Evolutionary conservation across 1,284 basidiomycete species (phyloP).

Genomic region (Sanguinoderma infundibulare): DNA sequence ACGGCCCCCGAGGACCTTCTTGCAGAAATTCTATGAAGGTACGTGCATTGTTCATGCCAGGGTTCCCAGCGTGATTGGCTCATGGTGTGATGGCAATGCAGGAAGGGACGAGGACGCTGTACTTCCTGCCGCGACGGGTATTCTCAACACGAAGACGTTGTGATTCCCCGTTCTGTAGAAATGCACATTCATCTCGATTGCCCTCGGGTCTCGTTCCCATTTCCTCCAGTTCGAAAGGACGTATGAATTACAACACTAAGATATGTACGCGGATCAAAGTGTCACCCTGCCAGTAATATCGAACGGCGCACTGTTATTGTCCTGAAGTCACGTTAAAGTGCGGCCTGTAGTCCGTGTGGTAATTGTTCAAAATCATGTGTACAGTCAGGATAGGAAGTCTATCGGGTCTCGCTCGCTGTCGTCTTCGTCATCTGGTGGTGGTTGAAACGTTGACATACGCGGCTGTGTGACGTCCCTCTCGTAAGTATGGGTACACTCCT

Average conservation of each 20-base stretch:
- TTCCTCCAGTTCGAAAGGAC: background rate
- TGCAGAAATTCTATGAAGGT: constrained; percentile 89
- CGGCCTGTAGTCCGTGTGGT: background rate
- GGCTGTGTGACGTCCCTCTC: constrained; percentile 17
- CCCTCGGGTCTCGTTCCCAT: background rate
- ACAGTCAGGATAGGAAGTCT: constrained; percentile 24
- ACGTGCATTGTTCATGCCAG: constrained; percentile 32
- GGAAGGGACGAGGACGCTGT: constrained; percentile 61
- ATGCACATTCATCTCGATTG: background rate
- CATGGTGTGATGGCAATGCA: constrained; percentile 26
- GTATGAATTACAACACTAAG: background rate
- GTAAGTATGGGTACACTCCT: background rate
- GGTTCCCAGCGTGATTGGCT: background rate
- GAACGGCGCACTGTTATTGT: background rate
- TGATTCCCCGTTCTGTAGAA: background rate
- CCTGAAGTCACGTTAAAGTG: background rate
- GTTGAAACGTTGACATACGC: constrained; percentile 27
- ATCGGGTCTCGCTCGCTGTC: constrained; percentile 30
- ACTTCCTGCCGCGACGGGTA: constrained; percentile 54
- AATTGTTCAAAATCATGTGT: background rate
- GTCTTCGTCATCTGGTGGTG: constrained; percentile 15
- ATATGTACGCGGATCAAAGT: background rate
- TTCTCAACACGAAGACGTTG: constrained; percentile 22
- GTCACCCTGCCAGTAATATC: background rate
- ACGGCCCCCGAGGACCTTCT: constrained; percentile 67